Evolutionary conservation across 306 rosid genomes (phyloP).

Genomic region (Styphnolobium japonicum): DNA sequence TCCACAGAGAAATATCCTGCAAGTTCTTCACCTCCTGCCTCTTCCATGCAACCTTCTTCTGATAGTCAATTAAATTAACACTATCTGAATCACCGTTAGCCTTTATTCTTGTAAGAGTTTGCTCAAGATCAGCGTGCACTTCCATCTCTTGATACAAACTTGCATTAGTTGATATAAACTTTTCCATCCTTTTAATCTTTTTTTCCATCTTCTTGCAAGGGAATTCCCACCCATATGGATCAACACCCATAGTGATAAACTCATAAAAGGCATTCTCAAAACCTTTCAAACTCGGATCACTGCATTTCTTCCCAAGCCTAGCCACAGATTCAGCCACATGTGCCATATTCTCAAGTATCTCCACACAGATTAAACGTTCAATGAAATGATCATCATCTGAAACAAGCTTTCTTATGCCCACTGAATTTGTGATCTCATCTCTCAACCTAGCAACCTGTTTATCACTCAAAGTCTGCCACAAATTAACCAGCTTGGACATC

Average conservation of each 20-base stretch:
- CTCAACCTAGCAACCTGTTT: constrained; percentile 61
- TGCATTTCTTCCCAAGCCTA: constrained; percentile 90
- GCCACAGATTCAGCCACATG: constrained; percentile 82
- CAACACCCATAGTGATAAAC: constrained; percentile 48
- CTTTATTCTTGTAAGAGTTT: constrained; percentile 69
- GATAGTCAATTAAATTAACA: constrained; percentile 58
- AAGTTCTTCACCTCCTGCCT: constrained; percentile 72
- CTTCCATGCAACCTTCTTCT: constrained; percentile 78
- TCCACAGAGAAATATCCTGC: constrained; percentile 80
- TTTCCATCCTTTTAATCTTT: constrained; percentile 86
- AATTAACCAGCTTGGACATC: constrained; percentile 84
- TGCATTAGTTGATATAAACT: constrained; percentile 64
- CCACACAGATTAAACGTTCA: constrained; percentile 65
- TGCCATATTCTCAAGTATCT: constrained; percentile 69
- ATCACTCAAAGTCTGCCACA: constrained; percentile 76
- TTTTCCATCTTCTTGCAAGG: constrained; percentile 77
- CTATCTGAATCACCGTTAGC: constrained; percentile 45
- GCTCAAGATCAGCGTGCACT: constrained; percentile 80
- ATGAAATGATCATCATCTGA: constrained; percentile 72
- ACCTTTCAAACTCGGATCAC: constrained; percentile 63
- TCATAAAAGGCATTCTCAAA: constrained; percentile 62
- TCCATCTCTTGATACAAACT: constrained; percentile 89
- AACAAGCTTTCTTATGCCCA: constrained; percentile 76
- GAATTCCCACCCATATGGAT: constrained; percentile 78
- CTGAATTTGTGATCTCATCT: constrained; percentile 67